Evolutionary conservation across 1,139 yeast genomes (phyloP).

Genomic region (Taphrina pruni): DNA sequence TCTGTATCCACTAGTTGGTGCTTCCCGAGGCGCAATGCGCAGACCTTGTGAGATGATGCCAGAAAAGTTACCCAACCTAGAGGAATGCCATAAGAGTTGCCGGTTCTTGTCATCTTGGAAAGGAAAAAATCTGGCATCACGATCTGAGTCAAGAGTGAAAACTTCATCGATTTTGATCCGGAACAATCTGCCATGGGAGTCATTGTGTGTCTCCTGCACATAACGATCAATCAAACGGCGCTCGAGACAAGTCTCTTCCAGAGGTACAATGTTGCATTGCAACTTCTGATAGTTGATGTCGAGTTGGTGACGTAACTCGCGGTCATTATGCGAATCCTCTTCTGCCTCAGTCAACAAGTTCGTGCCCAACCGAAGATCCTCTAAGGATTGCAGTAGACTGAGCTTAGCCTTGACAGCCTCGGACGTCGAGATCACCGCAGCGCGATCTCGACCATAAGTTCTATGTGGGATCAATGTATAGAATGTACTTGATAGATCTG

Average conservation of each 20-base stretch:
- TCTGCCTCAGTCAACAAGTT: slow-evolving; percentile 7
- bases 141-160: slow-evolving; percentile 8
- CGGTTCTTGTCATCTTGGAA: slow-evolving; percentile 9
- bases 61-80: slow-evolving; percentile 26
- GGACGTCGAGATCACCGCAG: not conserved
- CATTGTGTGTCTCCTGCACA: slow-evolving; percentile 23
- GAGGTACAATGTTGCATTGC: slow-evolving; percentile 13
- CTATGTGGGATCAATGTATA: slow-evolving; percentile 29
- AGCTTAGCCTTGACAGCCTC: slow-evolving; percentile 20
- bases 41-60: slow-evolving; percentile 29
- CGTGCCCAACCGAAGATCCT: slow-evolving; percentile 15
- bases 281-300: slow-evolving; percentile 22
- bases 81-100: slow-evolving; percentile 34
- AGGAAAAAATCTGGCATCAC: not conserved
- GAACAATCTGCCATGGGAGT: not conserved
- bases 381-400: slow-evolving; percentile 24
- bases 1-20: slow-evolving; percentile 30
- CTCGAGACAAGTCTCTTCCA: not conserved
- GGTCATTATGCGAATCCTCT: not conserved
- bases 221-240: slow-evolving; percentile 13
- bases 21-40: slow-evolving; percentile 31
- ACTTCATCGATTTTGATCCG: slow-evolving; percentile 25
- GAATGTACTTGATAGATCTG: slow-evolving; percentile 24
- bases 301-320: slow-evolving; percentile 5
- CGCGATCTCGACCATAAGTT: slow-evolving; percentile 6